These are phyloP conservation scores for Magnolia kwangsiensis DNA, from an alignment of 164 flowering plant genomes.

Conservation along the genomic window DNA sequence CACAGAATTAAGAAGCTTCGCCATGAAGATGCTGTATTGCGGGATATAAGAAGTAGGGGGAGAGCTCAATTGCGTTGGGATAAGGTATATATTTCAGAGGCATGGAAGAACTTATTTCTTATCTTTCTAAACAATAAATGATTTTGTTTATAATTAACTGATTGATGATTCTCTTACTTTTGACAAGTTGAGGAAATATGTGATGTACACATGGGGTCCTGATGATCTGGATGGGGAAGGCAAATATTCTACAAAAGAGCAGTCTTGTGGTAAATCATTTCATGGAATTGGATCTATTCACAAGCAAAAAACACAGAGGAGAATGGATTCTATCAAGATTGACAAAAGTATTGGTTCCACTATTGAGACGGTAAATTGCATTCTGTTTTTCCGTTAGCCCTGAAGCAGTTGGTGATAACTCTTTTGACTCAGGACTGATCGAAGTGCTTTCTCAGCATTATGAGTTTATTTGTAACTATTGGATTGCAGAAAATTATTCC, in stretches of 20 bases:
- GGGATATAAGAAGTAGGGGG: slow-evolving; percentile 58
- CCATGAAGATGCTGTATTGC: slow-evolving; percentile 63
- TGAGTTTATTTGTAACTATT: neutral
- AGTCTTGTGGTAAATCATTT: slow-evolving; percentile 29
- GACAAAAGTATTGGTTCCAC: slow-evolving; percentile 25
- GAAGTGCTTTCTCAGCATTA: neutral
- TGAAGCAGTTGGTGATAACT: neutral
- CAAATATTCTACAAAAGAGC: slow-evolving; percentile 16
- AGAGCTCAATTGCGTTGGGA: slow-evolving; percentile 84
- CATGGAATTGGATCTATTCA: slow-evolving; percentile 31
- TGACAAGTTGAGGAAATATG: slow-evolving; percentile 83
- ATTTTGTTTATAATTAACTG: slow-evolving; percentile 10
- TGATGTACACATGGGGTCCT: slow-evolving; percentile 72
- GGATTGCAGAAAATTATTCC: slow-evolving; percentile 24
- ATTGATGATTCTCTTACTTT: slow-evolving; percentile 10
- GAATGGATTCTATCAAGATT: slow-evolving; percentile 31
- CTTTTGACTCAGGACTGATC: neutral
- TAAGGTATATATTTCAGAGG: slow-evolving; percentile 44
- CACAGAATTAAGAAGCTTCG: slow-evolving; percentile 78
- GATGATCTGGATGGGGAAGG: slow-evolving; percentile 36
- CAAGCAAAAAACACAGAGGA: slow-evolving; percentile 27
- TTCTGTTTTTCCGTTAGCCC: neutral
- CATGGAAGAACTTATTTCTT: neutral
- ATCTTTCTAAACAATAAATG: neutral
- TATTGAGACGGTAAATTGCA: slow-evolving; percentile 36